These are phyloP conservation scores for Davidsoniella neocaledoniae DNA, from an alignment of 2,329 filamentous ascomycete species.

Conservation along the genomic window DNA sequence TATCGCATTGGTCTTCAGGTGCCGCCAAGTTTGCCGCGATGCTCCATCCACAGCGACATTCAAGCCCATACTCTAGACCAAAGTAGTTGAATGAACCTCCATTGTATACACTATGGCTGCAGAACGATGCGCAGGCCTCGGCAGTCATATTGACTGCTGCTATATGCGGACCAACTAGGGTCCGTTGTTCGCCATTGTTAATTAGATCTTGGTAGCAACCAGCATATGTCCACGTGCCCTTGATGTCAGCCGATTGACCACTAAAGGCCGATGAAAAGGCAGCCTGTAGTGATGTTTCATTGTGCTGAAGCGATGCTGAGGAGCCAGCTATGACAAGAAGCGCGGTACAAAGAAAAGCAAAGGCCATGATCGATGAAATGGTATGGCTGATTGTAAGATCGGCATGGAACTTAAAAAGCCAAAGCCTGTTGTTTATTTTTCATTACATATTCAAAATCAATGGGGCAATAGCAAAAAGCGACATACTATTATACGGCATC, in stretches of 20 bases:
- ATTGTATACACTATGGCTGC: slow-evolving; percentile 13
- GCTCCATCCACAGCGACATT: slow-evolving; percentile 14
- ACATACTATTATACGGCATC: too few species aligned
- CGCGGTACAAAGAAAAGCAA: neutral
- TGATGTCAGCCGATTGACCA: slow-evolving; percentile 10
- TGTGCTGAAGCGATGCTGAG: slow-evolving; percentile 9
- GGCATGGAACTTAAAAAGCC: too few species aligned
- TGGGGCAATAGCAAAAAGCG: too few species aligned
- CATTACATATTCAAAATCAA: too few species aligned
- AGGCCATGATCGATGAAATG: neutral
- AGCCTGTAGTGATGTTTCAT: too few species aligned
- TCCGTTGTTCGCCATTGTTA: slow-evolving; percentile 5
- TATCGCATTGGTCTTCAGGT: slow-evolving; percentile 14
- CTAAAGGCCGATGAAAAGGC: too few species aligned
- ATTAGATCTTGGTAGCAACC: slow-evolving; percentile 17
- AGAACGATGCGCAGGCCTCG: slow-evolving; percentile 16
- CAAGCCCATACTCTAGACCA: slow-evolving; percentile 13
- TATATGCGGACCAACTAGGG: neutral
- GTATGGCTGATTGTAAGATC: too few species aligned
- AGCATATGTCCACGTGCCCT: slow-evolving; percentile 14
- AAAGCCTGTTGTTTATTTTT: too few species aligned
- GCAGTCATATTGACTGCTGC: slow-evolving; percentile 16
- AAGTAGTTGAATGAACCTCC: slow-evolving; percentile 16
- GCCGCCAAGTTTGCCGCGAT: slow-evolving; percentile 11
- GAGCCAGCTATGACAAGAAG: neutral